Evolutionary conservation across 176 grass and related monocot genomes (phyloP).

Genomic region (Echinochloa phyllopogon): DNA sequence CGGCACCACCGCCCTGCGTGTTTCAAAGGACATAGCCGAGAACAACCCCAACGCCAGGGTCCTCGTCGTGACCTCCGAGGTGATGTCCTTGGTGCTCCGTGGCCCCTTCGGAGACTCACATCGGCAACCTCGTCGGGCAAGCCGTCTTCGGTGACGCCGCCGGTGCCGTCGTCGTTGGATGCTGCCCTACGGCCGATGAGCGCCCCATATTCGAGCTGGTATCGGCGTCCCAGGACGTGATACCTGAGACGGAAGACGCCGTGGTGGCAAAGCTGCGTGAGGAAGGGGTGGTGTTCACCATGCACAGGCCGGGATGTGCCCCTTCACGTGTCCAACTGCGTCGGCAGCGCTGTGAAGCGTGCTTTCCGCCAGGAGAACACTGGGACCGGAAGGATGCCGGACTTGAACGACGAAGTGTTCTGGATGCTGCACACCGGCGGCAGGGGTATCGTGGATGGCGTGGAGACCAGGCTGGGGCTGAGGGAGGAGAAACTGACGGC

Average conservation of each 20-base stretch:
- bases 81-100: constrained; percentile 49
- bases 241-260: neutral
- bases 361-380: neutral
- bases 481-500: constrained; percentile 43
- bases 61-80: constrained; percentile 57
- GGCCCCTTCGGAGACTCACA: constrained; percentile 37
- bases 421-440: constrained; percentile 70
- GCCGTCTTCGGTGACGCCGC: constrained; percentile 23
- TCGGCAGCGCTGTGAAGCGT: neutral
- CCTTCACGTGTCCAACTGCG: neutral
- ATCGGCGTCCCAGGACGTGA: neutral
- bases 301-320: neutral
- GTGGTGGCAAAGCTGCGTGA: neutral
- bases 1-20: constrained; percentile 48
- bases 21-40: constrained; percentile 57
- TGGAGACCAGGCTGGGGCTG: constrained; percentile 42
- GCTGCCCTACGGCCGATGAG: neutral
- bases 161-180: neutral
- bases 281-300: neutral
- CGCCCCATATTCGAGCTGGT: neutral
- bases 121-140: neutral
- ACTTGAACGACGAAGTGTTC: constrained; percentile 63
- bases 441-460: constrained; percentile 57
- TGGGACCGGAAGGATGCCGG: constrained; percentile 20
- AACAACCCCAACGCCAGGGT: constrained; percentile 35